Evolutionary conservation across 768 basidiomycete species (phyloP), one percentile per base, ranked within the genome.

Genomic region (Suillus decipiens): DNA sequence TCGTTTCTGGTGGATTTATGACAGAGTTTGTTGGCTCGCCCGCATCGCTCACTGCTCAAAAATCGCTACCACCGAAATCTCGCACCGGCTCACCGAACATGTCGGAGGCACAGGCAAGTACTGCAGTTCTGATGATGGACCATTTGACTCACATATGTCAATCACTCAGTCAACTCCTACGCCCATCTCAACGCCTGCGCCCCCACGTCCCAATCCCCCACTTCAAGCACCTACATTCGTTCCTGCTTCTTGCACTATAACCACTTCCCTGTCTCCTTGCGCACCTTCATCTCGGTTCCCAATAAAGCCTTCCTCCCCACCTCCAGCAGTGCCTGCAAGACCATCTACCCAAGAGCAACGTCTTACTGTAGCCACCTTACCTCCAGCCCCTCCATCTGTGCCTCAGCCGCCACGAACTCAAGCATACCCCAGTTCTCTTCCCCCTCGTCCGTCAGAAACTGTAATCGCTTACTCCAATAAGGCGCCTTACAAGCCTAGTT

Each of bases 1-100:
- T 85, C 61, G 78, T 84, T 12, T 82, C 82, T 11, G 80, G 77
- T n/a, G 82, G 84, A 22, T 80, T 82, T 53, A 71, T 83, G 62
- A 80, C 79, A 15, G 81, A 81, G 57, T 82, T 83, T 41, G 75
- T 75, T 37, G 75, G 74, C 22, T 67, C 67, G 41, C 69, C 69
- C 22, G 68, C 71, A 14, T 70, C 72, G 5, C 36, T 65, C 15
- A 67, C 61, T 9, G 71, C 61, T 14, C 69, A 34, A 48, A 74
- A 58, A 36, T 37, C 41, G 36, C 50, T 45, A n/a, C 41, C 62
- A 45, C 48, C 50, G 12, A 64, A 71, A 59, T 68, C 67, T 34
- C 56, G 56, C 39, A 57, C 56, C 3, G 56, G 56, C 11, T 57
- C 56, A 41, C 56, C 56, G 17, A 57, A 57, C 10, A 57, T 36